A percentile compares a stretch with the other conserved stretches of the same genome.
Conservation (phyloP, 106 monocot genomes). For the Dendrobium catenatum region DNA sequence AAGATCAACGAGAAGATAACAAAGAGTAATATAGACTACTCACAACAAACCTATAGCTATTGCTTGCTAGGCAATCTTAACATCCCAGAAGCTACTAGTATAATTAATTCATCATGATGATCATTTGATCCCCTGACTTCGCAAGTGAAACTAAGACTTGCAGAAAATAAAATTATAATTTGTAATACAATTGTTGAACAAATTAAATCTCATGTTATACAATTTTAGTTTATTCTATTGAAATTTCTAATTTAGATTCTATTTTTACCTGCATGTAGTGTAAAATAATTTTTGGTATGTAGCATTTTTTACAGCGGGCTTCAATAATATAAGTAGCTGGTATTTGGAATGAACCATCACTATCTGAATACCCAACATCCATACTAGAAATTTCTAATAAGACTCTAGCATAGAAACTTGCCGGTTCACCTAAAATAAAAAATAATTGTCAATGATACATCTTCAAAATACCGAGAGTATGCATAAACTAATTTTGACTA, state of each 20-base stretch:
- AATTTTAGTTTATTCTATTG: not conserved
- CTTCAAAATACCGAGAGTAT: not conserved
- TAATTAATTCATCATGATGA: constrained; percentile 52
- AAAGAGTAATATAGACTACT: too few relatives aligned
- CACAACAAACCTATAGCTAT: constrained; percentile 63
- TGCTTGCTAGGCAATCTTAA: constrained; percentile 74
- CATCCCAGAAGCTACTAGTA: constrained; percentile 65
- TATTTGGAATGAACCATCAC: constrained; percentile 31
- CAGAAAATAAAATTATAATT: not conserved
- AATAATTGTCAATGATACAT: not conserved
- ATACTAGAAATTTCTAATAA: constrained; percentile 78
- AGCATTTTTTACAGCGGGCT: constrained; percentile 84
- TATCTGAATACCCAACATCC: constrained; percentile 86
- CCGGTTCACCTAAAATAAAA: constrained; percentile 61
- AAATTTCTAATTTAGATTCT: not conserved
- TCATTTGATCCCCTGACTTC: constrained; percentile 45
- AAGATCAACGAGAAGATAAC: too few relatives aligned
- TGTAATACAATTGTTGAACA: not conserved
- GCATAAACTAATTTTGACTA: constrained; percentile 8
- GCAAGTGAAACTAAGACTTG: constrained; percentile 73
- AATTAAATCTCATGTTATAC: not conserved
- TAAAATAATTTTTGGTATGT: constrained; percentile 82
- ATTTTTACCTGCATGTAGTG: constrained; percentile 79
- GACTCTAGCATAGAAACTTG: constrained; percentile 75
- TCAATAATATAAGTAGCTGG: constrained; percentile 71